These are phyloP conservation scores for Colletotrichum tofieldiae DNA, from an alignment of 2,329 filamentous ascomycete species.

Conservation along the genomic window DNA sequence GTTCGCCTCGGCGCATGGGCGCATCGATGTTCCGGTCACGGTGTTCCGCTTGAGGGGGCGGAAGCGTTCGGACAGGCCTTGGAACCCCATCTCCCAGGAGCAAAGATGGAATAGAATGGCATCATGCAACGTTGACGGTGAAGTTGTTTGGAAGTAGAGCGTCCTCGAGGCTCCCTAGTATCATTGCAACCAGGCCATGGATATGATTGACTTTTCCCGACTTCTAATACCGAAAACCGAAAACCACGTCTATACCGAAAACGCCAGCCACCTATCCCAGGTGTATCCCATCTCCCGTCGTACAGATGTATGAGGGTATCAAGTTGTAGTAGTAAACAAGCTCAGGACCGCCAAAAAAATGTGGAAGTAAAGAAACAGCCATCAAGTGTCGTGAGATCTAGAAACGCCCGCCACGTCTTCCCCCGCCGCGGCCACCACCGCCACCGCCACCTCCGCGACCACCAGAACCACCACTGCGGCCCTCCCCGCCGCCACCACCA, in stretches of 20 bases:
- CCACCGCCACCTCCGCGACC: conserved; percentile 29
- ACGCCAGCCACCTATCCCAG: conserved; percentile 12
- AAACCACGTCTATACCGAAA: conserved; percentile 12
- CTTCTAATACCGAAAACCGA: conserved; percentile 2
- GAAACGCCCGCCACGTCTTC: conserved; percentile 32
- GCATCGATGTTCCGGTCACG: no score
- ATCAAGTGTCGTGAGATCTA: not conserved
- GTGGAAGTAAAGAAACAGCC: not conserved
- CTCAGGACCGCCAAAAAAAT: conserved; percentile 15
- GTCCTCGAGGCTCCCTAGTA: not conserved
- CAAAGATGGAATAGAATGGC: no score
- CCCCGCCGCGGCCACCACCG: conserved; percentile 26
- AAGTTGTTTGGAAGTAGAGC: no score
- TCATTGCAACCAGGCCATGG: not conserved
- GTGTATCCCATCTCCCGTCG: conserved; percentile 22
- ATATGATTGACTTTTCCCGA: not conserved
- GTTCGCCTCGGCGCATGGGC: no score
- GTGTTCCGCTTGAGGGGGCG: no score
- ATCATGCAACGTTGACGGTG: no score
- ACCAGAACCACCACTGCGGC: conserved; percentile 28
- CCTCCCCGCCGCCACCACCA: conserved; percentile 43
- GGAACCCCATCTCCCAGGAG: no score
- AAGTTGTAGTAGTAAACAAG: conserved; percentile 20
- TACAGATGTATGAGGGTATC: conserved; percentile 27
- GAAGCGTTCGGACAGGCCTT: no score